These are phyloP conservation scores for Salix caprea DNA, from an alignment of 345 rosid genomes.

Conservation along the genomic window DNA sequence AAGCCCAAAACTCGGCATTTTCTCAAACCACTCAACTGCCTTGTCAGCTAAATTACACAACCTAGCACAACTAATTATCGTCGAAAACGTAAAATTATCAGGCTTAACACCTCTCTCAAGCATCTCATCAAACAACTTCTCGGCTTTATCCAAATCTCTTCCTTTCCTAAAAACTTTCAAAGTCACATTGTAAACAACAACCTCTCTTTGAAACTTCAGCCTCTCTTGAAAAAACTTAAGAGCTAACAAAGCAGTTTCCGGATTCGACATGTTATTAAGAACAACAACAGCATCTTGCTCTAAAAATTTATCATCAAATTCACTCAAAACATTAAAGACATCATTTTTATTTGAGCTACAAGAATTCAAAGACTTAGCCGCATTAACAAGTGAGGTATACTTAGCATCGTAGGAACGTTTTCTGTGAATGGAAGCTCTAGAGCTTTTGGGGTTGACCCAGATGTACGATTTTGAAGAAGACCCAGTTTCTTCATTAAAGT, in stretches of 20 bases:
- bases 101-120: slow-evolving; percentile 60
- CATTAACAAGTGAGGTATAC: slow-evolving; percentile 60
- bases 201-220: slow-evolving; percentile 42
- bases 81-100: slow-evolving; percentile 68
- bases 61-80: slow-evolving; percentile 73
- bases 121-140: slow-evolving; percentile 77
- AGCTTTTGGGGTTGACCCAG: slow-evolving; percentile 88
- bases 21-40: slow-evolving; percentile 91
- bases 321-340: slow-evolving; percentile 39
- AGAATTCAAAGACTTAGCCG: slow-evolving; percentile 54
- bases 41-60: slow-evolving; percentile 45
- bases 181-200: slow-evolving; percentile 74
- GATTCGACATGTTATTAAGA: slow-evolving; percentile 75
- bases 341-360: slow-evolving; percentile 38
- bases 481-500: slow-evolving; percentile 10
- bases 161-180: slow-evolving; percentile 66
- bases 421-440: slow-evolving; percentile 65
- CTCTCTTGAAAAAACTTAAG: slow-evolving; percentile 45
- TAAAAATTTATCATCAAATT: slow-evolving; percentile 44
- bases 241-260: slow-evolving; percentile 55
- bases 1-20: slow-evolving; percentile 59
- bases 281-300: slow-evolving; percentile 83
- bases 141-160: slow-evolving; percentile 54
- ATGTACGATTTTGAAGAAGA: slow-evolving; percentile 42
- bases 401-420: slow-evolving; percentile 63